phyloP scores from a whole-genome alignment of 1,139 yeast species.

The Kurtzmaniella quercitrusa region DNA sequence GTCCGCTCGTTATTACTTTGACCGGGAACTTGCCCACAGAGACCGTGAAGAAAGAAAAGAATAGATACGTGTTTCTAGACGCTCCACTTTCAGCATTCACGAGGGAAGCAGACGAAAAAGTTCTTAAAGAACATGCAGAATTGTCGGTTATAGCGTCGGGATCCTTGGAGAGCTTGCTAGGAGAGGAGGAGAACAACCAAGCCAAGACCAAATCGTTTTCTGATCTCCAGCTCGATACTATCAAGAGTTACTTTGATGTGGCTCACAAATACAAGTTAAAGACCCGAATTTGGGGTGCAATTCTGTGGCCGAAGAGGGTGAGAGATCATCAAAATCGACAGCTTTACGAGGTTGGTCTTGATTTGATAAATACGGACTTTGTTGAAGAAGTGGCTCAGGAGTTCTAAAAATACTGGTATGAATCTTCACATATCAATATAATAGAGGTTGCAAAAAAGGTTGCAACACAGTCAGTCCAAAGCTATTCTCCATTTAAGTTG shows the following conservation, averaged over 20 bases:
- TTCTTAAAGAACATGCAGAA: conserved; percentile 19
- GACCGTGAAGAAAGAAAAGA: conserved; percentile 19
- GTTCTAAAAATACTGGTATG: background rate
- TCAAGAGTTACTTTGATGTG: conserved; percentile 18
- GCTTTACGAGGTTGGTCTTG: conserved; percentile 27
- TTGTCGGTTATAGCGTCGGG: conserved; percentile 34
- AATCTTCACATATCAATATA: no score
- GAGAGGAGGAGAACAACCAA: conserved; percentile 13
- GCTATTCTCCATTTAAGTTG: no score
- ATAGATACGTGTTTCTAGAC: conserved; percentile 34
- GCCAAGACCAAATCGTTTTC: conserved; percentile 15
- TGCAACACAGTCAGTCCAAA: no score
- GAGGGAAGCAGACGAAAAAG: conserved; percentile 8
- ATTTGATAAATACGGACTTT: conserved; percentile 39
- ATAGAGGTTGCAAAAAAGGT: no score
- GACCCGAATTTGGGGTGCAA: conserved; percentile 43
- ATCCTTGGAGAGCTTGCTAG: conserved; percentile 25
- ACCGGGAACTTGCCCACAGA: conserved; percentile 40
- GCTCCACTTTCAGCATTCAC: conserved; percentile 30
- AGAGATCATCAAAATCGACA: conserved; percentile 25
- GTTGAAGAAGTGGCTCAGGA: conserved; percentile 20
- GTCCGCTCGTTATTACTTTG: conserved; percentile 36
- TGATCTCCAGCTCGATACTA: conserved; percentile 15
- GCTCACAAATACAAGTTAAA: conserved; percentile 36
- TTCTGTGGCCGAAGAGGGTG: conserved; percentile 34